Evolutionary conservation across 345 rosid genomes (phyloP).

Genomic region (Salix purpurea): DNA sequence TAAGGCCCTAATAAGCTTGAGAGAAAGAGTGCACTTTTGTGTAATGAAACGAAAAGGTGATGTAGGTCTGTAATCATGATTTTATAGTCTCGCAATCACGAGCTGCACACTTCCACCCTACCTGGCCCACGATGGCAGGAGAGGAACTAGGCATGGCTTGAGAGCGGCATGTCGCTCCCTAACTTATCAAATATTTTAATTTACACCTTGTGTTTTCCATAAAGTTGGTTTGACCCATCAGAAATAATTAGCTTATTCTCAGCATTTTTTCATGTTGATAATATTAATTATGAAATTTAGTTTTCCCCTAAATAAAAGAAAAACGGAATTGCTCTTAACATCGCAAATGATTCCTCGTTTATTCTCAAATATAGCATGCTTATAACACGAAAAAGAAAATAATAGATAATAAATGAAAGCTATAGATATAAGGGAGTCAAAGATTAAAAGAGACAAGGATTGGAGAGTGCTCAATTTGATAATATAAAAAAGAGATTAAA

Average conservation of each 20-base stretch:
- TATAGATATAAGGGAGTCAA: too few species aligned
- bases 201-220: background rate
- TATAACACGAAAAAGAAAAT: too few species aligned
- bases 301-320: too few species aligned
- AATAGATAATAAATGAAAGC: too few species aligned
- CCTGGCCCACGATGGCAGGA: background rate
- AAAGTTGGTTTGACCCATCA: background rate
- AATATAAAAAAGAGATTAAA: too few species aligned
- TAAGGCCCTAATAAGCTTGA: background rate
- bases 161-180: background rate
- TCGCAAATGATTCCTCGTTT: too few species aligned
- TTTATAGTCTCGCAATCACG: background rate
- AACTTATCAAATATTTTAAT: background rate
- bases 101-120: background rate
- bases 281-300: too few species aligned
- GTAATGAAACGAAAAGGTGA: background rate
- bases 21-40: background rate
- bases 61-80: background rate
- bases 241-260: background rate
- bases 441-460: too few species aligned
- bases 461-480: too few species aligned
- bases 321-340: too few species aligned
- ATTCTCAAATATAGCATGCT: too few species aligned
- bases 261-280: background rate
- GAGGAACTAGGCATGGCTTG: background rate